Conservation (phyloP, 1,139 yeast species). For the Geotrichum histeridarum region DNA sequence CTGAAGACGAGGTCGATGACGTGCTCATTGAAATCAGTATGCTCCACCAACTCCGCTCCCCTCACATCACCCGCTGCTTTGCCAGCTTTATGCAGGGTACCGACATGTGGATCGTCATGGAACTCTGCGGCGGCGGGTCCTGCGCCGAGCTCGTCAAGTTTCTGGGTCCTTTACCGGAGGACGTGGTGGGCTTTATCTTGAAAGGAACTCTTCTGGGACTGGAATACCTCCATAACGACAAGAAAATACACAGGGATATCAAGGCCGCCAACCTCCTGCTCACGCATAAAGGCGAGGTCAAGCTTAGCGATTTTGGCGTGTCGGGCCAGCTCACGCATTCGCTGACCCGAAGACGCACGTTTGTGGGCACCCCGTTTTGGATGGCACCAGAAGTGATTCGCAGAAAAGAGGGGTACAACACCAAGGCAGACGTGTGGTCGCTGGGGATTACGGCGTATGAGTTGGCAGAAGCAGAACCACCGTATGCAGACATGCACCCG, state of each 20-base stretch:
- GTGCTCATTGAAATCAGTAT: conserved; percentile 72
- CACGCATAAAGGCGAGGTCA: conserved; percentile 68
- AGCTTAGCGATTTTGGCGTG: conserved; percentile 94
- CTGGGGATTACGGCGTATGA: conserved; percentile 84
- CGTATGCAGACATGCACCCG: conserved; percentile 52
- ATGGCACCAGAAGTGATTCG: conserved; percentile 89
- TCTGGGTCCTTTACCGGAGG: conserved; percentile 17
- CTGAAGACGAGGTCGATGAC: conserved; percentile 65
- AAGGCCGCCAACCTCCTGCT: conserved; percentile 79
- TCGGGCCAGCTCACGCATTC: conserved; percentile 81
- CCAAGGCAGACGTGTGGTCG: conserved; percentile 88
- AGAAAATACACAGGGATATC: conserved; percentile 81
- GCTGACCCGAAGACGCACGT: conserved; percentile 74
- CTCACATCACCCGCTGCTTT: conserved; percentile 56
- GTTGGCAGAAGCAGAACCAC: conserved; percentile 89
- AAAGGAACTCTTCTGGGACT: conserved; percentile 62
- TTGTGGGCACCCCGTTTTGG: conserved; percentile 98
- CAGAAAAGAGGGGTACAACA: conserved; percentile 59
- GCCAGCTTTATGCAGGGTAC: conserved; percentile 60
- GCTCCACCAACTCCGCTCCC: conserved; percentile 58
- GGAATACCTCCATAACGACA: conserved; percentile 65
- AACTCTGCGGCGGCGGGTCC: conserved; percentile 88
- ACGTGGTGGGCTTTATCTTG: conserved; percentile 25
- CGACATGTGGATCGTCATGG: conserved; percentile 85
- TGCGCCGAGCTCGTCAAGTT: conserved; percentile 56